Base-by-base conservation (phyloP, 495 filamentous ascomycete species). In the Mycothermus thermophilus region DNA sequence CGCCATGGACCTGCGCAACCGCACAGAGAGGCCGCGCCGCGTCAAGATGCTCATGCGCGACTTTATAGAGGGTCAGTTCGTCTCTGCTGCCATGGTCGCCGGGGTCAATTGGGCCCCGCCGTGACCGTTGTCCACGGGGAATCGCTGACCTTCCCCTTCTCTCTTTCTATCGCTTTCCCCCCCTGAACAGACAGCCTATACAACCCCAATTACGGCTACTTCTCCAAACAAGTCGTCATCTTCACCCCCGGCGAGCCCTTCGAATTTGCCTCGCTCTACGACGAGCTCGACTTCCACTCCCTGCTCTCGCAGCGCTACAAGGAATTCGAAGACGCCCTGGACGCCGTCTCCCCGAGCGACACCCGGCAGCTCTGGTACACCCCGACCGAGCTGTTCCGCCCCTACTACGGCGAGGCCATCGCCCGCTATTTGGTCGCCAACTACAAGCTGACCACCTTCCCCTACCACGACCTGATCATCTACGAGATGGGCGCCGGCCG, bases 401-500 rank as follows among this genome's bases (percentile, higher is more conserved):
- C 90, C 2, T 90, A 90, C 58, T 99, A 99, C 54, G 92, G 90
- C 38, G 87, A 96, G 62, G 81, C 92, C 3, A 86, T 99, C 44
- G 86, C 88, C 3, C 77, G 85, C 18, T 96, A 96, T 50, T 73
- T 99, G 5, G 71, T 96, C 34, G 76, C 81, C 35, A 94, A 99
- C 62, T 99, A 99, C 70, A 83, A 88, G 54, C 72, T 94, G 49
- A 82, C 80, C 17, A 73, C 84, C 15, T 95, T 87, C 58, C 92
- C 90, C 5, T 93, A 94, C 66, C 77, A 92, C 58, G 90, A 99
- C 62, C 73, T 99, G 31, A 83, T 92, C 41, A 93, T 99, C 49
- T 99, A 95, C 69, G 90, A 99, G 56, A 86, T 99, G 75, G 90
- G 90, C 14, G 90, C 90, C 30, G 90, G 90, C 37, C 90, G 95